A percentile compares a stretch with the other conserved stretches of the same genome.
These are phyloP conservation scores for Leonotis leonurus DNA, from an alignment of 257 asterid genomes.

Conservation along the genomic window DNA sequence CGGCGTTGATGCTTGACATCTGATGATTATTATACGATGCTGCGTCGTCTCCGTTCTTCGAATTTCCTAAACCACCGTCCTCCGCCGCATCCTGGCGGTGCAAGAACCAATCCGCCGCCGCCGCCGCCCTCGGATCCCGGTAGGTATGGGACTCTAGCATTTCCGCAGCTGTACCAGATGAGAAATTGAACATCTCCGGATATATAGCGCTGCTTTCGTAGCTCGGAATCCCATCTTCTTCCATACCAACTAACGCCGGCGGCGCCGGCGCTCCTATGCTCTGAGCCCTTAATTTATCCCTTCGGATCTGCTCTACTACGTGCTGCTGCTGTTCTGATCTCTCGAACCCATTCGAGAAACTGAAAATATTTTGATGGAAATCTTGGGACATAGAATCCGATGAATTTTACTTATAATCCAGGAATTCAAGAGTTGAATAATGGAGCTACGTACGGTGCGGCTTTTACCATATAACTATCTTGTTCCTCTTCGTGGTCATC, in stretches of 20 bases:
- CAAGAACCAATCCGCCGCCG: conserved; percentile 41
- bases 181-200: conserved; percentile 81
- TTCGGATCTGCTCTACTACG: conserved; percentile 74
- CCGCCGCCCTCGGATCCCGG: conserved; percentile 33
- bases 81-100: conserved; percentile 41
- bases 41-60: conserved; percentile 11
- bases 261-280: conserved; percentile 48
- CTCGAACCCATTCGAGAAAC: conserved; percentile 80
- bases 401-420: conserved; percentile 17
- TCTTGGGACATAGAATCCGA: conserved; percentile 74
- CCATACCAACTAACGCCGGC: conserved; percentile 39
- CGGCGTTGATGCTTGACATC: conserved; percentile 42
- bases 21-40: conserved; percentile 21
- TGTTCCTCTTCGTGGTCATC: conserved; percentile 24
- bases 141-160: conserved; percentile 39
- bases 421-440: too few species aligned
- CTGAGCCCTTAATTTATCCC: conserved; percentile 61
- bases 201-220: conserved; percentile 69
- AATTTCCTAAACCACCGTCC: conserved; percentile 36
- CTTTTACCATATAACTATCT: conserved; percentile 42
- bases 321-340: conserved; percentile 49
- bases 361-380: conserved; percentile 58
- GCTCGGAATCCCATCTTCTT: conserved; percentile 49
- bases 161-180: conserved; percentile 40
- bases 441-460: too few species aligned